phyloP scores from a whole-genome alignment of 139 green algal species.

The Chlorella sp. region DNA sequence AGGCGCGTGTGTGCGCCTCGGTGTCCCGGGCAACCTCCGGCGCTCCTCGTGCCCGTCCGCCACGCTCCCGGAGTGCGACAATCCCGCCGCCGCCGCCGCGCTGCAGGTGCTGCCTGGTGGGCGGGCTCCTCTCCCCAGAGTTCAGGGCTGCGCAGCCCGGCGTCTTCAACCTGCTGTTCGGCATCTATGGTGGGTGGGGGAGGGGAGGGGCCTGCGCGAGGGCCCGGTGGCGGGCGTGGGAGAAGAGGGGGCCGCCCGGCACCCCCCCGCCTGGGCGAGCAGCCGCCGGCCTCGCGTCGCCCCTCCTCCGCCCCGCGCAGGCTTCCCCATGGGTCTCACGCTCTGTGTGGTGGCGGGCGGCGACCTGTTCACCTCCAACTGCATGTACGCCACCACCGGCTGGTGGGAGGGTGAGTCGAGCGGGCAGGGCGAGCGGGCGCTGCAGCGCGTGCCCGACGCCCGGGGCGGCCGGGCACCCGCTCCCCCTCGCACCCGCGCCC shows the following conservation, averaged over 20 bases:
- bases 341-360: constrained; percentile 28
- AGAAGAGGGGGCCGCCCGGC: background rate
- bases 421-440: no score
- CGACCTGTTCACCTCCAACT: constrained; percentile 29
- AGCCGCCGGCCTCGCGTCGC: background rate
- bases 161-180: constrained; percentile 14
- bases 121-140: constrained; percentile 1
- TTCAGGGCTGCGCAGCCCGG: background rate
- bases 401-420: constrained; percentile 18
- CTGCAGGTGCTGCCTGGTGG: constrained; percentile 10
- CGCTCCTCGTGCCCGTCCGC: no score
- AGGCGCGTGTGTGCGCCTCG: no score
- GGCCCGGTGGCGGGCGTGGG: background rate
- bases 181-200: constrained; percentile 9
- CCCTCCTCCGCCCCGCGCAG: background rate
- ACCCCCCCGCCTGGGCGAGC: background rate
- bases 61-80: no score
- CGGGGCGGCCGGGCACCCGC: no score
- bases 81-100: no score
- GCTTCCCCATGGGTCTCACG: constrained; percentile 22
- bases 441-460: background rate
- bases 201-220: background rate
- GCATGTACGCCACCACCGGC: constrained; percentile 19
- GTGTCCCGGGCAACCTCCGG: no score
- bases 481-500: no score